Conservation (phyloP, 495 filamentous ascomycete genomes). For the Aspergillus sparsus region DNA sequence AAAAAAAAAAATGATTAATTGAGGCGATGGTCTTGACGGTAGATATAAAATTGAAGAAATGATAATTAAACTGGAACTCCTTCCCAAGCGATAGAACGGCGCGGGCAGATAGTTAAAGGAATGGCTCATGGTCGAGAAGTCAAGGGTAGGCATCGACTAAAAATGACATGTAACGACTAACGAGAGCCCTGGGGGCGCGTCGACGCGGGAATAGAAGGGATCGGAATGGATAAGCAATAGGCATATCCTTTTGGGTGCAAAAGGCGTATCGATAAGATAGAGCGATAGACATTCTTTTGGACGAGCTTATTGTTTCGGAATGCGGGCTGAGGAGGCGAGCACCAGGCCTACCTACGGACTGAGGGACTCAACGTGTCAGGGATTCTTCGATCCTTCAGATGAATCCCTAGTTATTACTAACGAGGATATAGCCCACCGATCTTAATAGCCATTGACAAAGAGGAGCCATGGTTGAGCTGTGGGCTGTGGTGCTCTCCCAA, state of each 20-base stretch:
- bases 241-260: slow-evolving; percentile 9
- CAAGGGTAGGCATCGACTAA: slow-evolving; percentile 5
- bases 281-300: slow-evolving; percentile 8
- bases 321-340: not conserved
- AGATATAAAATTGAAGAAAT: not conserved
- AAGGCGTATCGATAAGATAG: slow-evolving; percentile 1
- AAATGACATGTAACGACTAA: slow-evolving; percentile 12
- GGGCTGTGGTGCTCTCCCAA: not conserved
- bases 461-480: not conserved
- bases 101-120: slow-evolving; percentile 3
- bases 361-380: not conserved
- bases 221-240: slow-evolving; percentile 24
- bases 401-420: not conserved
- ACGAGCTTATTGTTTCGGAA: slow-evolving; percentile 10
- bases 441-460: not conserved
- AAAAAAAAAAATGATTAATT: too few relatives aligned
- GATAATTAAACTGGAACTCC: not conserved
- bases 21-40: not conserved
- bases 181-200: slow-evolving; percentile 17
- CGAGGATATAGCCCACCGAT: not conserved
- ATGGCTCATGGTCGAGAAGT: not conserved
- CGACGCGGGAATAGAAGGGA: slow-evolving; percentile 20
- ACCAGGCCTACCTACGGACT: not conserved
- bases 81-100: not conserved
- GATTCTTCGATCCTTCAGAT: not conserved